phyloP scores from a whole-genome alignment of 106 monocot species.

The Apostasia shenzhenica region DNA sequence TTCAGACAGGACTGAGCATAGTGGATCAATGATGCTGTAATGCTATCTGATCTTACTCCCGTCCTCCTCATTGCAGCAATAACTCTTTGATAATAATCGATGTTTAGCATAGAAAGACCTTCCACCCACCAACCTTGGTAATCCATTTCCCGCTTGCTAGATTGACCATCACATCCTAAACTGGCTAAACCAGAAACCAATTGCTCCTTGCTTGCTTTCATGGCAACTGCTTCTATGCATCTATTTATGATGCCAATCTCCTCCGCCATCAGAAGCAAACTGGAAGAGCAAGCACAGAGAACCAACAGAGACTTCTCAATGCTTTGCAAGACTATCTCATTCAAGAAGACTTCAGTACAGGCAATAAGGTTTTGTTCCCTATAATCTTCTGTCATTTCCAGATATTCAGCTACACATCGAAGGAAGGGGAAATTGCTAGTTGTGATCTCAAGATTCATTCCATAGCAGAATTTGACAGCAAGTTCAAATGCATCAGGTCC shows the following conservation, averaged over 20 bases:
- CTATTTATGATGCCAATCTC: conserved; percentile 55
- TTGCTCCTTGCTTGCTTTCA: conserved; percentile 77
- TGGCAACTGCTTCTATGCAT: conserved; percentile 69
- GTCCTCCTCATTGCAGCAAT: conserved; percentile 68
- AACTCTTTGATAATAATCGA: conserved; percentile 61
- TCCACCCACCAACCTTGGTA: conserved; percentile 85
- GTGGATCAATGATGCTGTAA: conserved; percentile 54
- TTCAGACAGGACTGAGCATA: conserved; percentile 77
- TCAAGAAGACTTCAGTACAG: conserved; percentile 55
- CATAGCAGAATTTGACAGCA: conserved; percentile 79
- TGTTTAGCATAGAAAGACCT: conserved; percentile 54
- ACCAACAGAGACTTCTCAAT: conserved; percentile 76
- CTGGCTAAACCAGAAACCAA: conserved; percentile 63
- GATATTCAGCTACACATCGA: conserved; percentile 69
- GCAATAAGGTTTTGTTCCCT: conserved; percentile 66
- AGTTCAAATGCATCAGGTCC: conserved; percentile 66
- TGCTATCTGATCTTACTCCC: conserved; percentile 80
- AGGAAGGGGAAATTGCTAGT: conserved; percentile 54
- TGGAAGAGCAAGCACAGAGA: conserved; percentile 52
- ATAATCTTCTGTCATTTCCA: conserved; percentile 89
- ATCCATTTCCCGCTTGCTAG: conserved; percentile 39
- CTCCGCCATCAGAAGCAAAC: conserved; percentile 47
- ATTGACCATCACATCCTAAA: conserved; percentile 44
- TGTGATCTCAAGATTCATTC: conserved; percentile 59
- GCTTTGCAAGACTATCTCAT: conserved; percentile 66